Evolutionary conservation across 2,329 filamentous ascomycete genomes (phyloP), one percentile per base, ranked within the genome.

Genomic region (Fusarium dimerum): DNA sequence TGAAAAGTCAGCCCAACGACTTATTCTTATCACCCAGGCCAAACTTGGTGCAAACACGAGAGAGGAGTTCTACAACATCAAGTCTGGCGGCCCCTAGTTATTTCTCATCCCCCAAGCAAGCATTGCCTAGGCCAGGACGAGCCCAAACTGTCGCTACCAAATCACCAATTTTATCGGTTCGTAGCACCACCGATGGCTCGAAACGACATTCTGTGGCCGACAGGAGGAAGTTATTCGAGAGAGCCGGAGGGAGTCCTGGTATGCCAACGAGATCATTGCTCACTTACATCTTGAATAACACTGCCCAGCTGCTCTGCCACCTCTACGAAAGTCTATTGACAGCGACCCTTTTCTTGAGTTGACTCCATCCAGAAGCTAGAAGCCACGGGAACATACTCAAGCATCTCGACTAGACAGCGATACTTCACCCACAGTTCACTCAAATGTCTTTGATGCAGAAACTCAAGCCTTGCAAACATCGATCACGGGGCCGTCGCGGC

Each of bases 191-290:
- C 29, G 34, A 29, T 16, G 54, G 45, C n/a, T 42, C 48, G 20
- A 56, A 56, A 29, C 62, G 55, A 13, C 64, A 55, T 15, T 66
- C 61, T 6, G 61, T 65, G 11, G 63, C 63, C 4, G 61, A 65
- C 39, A 64, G 61, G 41, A 56, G 60, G 30, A 63, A 32, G 45
- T 46, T 64, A 17, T 65, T 65, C 26, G 63, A 65, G 41, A 18
- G 29, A 8, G 43, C 41, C 34, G 41, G 20, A 6, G 47, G 48
- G 26, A 30, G 32, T 8, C 6, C 43, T 18, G 48, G 56, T 61
- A 45, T 47, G 52, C 36, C 30, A 40, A 9, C 16, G 15, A 2
- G 12, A 9, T 26, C 50, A 13, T 15, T 18, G 6, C 26, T 45
- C 7, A 64, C 36, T 2, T 6, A 3, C 13, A 15, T 18, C 20